Evolutionary conservation across 805 yeast species (phyloP), one percentile per base, ranked within the genome.

Genomic region (Kockiozyma suomiensis): DNA sequence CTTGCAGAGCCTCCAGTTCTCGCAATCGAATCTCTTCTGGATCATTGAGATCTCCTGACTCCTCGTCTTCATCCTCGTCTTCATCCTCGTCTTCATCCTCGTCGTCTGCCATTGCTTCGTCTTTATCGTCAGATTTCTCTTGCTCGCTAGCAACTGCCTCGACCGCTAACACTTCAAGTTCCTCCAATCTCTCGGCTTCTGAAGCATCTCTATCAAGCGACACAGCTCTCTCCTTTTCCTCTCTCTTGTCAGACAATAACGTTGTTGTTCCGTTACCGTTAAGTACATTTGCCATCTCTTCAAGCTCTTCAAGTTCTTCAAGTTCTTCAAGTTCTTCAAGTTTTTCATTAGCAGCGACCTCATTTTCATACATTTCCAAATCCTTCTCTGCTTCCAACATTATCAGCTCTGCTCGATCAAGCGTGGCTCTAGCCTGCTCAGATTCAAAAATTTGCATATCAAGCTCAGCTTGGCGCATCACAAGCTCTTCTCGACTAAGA

Each of bases 11-110:
- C 38, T 56, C 60, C 21, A 56, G 25, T 8, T 33, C 23, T 6
- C 51, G 60, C 17, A 56, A 42, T 8, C 60, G 50, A 12, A 21
- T n/a, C 26, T 58, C 61, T 46, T 51, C 61, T 5, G 35, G 30
- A 32, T 43, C 54, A 23, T 51, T 46, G 15, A 28, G 15, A 12
- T 23, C 46, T 17, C 30, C 4, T 10, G 21, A 25, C 28, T 51
- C 41, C 15, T 50, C 57, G 50, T 50, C 60, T 8, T 56, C 60
- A 30, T 43, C 58, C 8, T 42, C 60, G 15, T 45, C 57, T 7
- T 25, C 51, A 32, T 45, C 51, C 3, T 35, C 51, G 6, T 33
- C 37, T 1, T 32, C 37, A 4, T 37, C 50, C 6, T 49, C 17
- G 21, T n/a, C 42, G 19, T 38, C 42, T n/a, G n/a, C n/a, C n/a